Conservation (phyloP, 1,139 yeast genomes). For the Suhomyces wounanorum region DNA sequence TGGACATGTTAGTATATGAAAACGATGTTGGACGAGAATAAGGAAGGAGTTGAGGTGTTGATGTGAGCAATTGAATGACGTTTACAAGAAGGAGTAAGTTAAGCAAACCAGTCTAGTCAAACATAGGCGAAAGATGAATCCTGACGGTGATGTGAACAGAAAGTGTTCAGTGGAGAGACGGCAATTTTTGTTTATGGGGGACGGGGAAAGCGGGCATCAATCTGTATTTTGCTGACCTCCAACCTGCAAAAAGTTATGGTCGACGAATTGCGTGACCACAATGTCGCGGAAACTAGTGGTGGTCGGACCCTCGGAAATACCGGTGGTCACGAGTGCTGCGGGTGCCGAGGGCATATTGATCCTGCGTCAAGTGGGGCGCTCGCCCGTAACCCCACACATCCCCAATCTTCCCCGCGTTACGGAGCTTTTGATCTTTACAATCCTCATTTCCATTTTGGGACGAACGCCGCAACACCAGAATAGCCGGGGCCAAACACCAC, state of each 20-base stretch:
- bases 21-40: not conserved
- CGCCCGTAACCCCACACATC: slow-evolving; percentile 1
- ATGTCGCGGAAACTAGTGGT: slow-evolving; percentile 3
- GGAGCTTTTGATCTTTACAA: slow-evolving; percentile 9
- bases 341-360: slow-evolving; percentile 3
- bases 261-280: slow-evolving; percentile 15
- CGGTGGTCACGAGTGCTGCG: slow-evolving; percentile 4
- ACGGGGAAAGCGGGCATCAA: slow-evolving; percentile 14
- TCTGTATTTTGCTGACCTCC: slow-evolving; percentile 5
- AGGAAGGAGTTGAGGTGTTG: not conserved
- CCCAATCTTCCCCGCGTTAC: slow-evolving; percentile 9
- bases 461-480: not conserved
- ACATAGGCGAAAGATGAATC: slow-evolving; percentile 7
- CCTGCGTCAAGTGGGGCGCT: not conserved
- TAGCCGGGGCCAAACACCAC: not conserved
- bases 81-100: not conserved
- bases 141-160: slow-evolving; percentile 5
- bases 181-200: slow-evolving; percentile 14
- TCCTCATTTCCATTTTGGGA: not conserved
- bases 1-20: slow-evolving; percentile 45
- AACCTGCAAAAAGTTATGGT: slow-evolving; percentile 8
- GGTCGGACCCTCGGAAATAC: slow-evolving; percentile 5
- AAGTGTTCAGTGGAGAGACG: slow-evolving; percentile 8
- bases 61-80: slow-evolving; percentile 3
- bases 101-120: not conserved